phyloP scores from a whole-genome alignment of 768 basidiomycete genomes.

The Lactifluus subvellereus region DNA sequence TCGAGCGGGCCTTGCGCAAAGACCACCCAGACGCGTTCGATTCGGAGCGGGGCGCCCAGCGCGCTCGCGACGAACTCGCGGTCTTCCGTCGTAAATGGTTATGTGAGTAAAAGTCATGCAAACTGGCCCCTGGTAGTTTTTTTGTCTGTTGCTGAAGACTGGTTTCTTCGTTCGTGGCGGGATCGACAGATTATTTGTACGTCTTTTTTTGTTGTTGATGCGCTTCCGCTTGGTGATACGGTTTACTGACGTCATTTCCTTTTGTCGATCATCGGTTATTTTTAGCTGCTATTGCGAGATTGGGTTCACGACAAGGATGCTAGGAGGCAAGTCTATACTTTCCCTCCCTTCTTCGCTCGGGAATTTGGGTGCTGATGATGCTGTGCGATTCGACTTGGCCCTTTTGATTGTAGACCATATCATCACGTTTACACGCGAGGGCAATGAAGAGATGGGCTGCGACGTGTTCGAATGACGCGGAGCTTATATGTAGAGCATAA shows the following conservation, averaged over 20 bases:
- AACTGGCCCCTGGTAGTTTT: not conserved
- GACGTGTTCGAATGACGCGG: slow-evolving; percentile 29
- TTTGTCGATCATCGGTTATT: not conserved
- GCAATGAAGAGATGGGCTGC: slow-evolving; percentile 54
- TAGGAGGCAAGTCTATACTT: not conserved
- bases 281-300: slow-evolving; percentile 8
- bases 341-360: not conserved
- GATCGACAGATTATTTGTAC: slow-evolving; percentile 6
- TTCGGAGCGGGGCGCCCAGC: slow-evolving; percentile 29
- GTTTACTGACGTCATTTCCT: not conserved
- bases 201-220: not conserved
- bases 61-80: slow-evolving; percentile 47
- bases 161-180: too few species aligned
- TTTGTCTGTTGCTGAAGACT: slow-evolving; percentile 26
- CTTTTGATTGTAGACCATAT: slow-evolving; percentile 47
- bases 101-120: slow-evolving; percentile 34
- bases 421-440: slow-evolving; percentile 59
- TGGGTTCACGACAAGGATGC: slow-evolving; percentile 1
- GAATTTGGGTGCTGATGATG: not conserved
- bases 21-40: slow-evolving; percentile 57
- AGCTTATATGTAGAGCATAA: too few species aligned
- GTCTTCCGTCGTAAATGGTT: slow-evolving; percentile 74
- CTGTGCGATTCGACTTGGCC: not conserved
- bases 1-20: slow-evolving; percentile 41
- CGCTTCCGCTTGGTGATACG: too few species aligned